A percentile compares a stretch with the other conserved stretches of the same genome.
These are phyloP conservation scores for Globisporangium ultimum DNA, from an alignment of 352 stramenopile genomes.

Conservation along the genomic window DNA sequence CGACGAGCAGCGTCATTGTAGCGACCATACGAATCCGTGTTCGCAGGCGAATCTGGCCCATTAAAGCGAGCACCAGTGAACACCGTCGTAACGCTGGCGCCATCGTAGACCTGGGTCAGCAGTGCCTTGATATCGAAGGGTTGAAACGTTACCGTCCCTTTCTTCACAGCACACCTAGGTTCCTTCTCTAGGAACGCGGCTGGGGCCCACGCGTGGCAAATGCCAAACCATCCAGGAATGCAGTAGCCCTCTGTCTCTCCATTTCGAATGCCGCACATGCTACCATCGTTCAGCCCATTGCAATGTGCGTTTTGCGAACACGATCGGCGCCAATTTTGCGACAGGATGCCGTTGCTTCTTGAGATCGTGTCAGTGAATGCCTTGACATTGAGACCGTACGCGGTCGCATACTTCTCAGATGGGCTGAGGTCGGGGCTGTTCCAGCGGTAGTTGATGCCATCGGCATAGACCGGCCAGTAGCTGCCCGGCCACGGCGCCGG, in stretches of 20 bases:
- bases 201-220: conserved; percentile 17
- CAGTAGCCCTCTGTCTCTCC: conserved; percentile 6
- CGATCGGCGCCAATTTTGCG: conserved; percentile 16
- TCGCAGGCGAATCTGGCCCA: conserved; percentile 3
- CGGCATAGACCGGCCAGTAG: conserved; percentile 53
- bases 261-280: not conserved
- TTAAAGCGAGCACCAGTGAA: conserved; percentile 19
- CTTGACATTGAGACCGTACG: conserved; percentile 30
- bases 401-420: conserved; percentile 39
- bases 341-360: conserved; percentile 35
- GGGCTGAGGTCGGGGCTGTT: conserved; percentile 15
- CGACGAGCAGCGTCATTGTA: conserved; percentile 6
- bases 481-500: conserved; percentile 55
- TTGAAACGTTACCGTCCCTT: conserved; percentile 6
- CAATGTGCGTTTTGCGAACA: conserved; percentile 29
- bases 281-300: not conserved
- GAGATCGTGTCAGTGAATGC: conserved; percentile 37
- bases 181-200: conserved; percentile 15
- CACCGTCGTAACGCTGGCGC: conserved; percentile 4
- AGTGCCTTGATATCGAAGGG: conserved; percentile 17
- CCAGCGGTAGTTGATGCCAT: conserved; percentile 58
- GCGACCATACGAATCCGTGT: conserved; percentile 13
- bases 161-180: conserved; percentile 11
- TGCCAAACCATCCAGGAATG: conserved; percentile 17
- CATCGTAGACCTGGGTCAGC: conserved; percentile 15